Percentiles rank a stretch among this genome's conserved stretches.
These are phyloP conservation scores for Trichoderma gamsii DNA, from an alignment of 495 filamentous ascomycete genomes.

Conservation along the genomic window DNA sequence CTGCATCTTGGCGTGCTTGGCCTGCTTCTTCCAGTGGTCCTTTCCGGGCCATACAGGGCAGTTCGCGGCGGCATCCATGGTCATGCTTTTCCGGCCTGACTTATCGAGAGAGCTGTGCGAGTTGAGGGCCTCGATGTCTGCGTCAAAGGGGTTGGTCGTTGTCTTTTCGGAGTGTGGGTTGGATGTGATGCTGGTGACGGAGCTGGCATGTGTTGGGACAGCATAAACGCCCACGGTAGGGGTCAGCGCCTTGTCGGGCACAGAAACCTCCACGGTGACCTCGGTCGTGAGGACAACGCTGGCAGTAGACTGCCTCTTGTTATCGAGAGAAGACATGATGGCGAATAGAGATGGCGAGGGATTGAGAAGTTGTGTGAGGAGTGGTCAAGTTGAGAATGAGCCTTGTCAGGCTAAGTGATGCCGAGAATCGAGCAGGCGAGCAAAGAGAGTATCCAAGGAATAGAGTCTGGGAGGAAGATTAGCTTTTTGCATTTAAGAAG, in stretches of 20 bases:
- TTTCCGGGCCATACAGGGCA: constrained; percentile 47
- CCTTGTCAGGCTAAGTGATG: neutral
- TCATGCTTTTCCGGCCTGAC: constrained; percentile 27
- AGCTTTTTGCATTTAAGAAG: neutral
- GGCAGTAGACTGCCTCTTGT: neutral
- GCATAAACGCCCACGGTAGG: neutral
- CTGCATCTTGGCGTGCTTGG: constrained; percentile 41
- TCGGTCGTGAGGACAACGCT: neutral
- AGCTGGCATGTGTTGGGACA: neutral
- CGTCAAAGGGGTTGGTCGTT: constrained; percentile 39
- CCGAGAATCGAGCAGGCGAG: neutral
- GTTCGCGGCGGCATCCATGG: constrained; percentile 30
- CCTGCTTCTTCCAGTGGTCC: constrained; percentile 45
- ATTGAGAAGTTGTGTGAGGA: neutral
- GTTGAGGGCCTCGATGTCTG: constrained; percentile 44
- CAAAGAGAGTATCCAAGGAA: neutral
- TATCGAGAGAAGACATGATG: neutral
- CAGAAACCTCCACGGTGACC: neutral
- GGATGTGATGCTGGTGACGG: constrained; percentile 24
- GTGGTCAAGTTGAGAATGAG: neutral
- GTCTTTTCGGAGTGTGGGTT: constrained; percentile 31
- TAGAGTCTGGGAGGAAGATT: neutral
- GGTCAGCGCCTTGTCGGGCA: neutral
- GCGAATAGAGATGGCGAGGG: neutral
- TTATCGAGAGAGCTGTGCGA: constrained; percentile 21